Evolutionary conservation across 2,329 filamentous ascomycete species (phyloP), one percentile per base, ranked within the genome.

Genomic region (Colletotrichum sp.): DNA sequence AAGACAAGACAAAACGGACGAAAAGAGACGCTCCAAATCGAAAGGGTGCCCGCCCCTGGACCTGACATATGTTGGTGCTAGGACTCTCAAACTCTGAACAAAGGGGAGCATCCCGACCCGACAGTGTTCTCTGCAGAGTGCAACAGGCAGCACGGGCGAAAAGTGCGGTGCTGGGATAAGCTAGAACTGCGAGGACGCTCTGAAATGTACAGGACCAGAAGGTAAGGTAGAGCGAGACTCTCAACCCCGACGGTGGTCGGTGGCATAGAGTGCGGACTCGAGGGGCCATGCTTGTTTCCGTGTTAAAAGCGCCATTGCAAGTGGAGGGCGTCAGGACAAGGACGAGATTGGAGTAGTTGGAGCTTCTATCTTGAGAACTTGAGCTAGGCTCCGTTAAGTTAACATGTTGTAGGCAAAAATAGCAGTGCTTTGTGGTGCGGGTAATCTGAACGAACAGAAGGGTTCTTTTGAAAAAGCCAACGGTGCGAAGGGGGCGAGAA

Each of bases 1-100:
- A 76, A 76, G 73, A 76, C 73, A 72, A 64, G 60, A 73, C 73
- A 76, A 68, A 76, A 73, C 70, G 73, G 73, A 76, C 73, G 73
- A 76, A 73, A 71, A 76, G 44, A 68, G 63, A 72, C 32, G 70
- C 70, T 39, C 63, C n/a, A 21, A 55, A 39, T 34, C n/a, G 44
- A 36, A 34, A 28, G 26, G 55, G 55, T 36, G 68, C 18, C n/a
- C 32, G 32, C 30, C 49, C 36, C 63, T 71, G 60, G 62, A 49
- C 26, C 39, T 64, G 70, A 72, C 73, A 68, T 49, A 64, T 68
- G 73, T 71, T 60, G 39, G 64, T 64, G 59, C 71, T 76, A 28
- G 60, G 60, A 55, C 60, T 16, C 30, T 30, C 59, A 57, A 59
- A 28, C 63, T 68, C 32, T 60, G 69, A n/a, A 55, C 16, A 34